phyloP scores from a whole-genome alignment of 768 basidiomycete species.

The Paxillus rubicundulus region DNA sequence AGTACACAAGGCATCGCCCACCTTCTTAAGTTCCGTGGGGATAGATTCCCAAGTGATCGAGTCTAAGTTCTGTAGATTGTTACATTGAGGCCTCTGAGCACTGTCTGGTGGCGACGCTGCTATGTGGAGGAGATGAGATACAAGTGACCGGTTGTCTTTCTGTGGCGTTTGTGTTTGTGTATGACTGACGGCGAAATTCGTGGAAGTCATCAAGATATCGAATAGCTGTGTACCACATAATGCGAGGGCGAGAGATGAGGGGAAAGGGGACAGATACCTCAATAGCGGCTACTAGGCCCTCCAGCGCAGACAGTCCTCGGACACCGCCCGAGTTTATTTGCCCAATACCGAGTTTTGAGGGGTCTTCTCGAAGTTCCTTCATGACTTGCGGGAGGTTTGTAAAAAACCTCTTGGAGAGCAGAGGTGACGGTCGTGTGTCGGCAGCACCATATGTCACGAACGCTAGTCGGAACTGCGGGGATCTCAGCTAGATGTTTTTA shows the following conservation, averaged over 20 bases:
- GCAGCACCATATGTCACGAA: conserved; percentile 63
- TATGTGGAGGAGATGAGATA: conserved; percentile 58
- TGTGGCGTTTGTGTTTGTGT: conserved; percentile 21
- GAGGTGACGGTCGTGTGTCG: conserved; percentile 52
- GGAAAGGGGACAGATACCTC: conserved; percentile 51
- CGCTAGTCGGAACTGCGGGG: conserved; percentile 41
- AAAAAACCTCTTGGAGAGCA: conserved; percentile 61
- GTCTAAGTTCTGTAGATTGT: conserved; percentile 47
- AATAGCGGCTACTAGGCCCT: conserved; percentile 66
- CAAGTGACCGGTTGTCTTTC: conserved; percentile 27
- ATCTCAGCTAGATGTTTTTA: not conserved
- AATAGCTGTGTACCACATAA: conserved; percentile 40
- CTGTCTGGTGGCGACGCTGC: conserved; percentile 56
- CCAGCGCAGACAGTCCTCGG: conserved; percentile 64
- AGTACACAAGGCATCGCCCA: conserved; percentile 17
- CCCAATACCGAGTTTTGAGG: conserved; percentile 55
- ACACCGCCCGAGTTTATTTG: conserved; percentile 46
- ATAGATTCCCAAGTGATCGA: conserved; percentile 57
- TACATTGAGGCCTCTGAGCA: conserved; percentile 53
- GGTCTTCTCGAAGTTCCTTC: conserved; percentile 46
- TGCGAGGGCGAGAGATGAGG: not conserved
- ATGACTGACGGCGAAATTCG: conserved; percentile 11
- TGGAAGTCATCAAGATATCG: conserved; percentile 32
- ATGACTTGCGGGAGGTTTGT: conserved; percentile 38
- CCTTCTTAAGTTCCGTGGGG: conserved; percentile 61